These are phyloP conservation scores for Aurinia saxatilis DNA, from an alignment of 345 rosid species.

Conservation along the genomic window DNA sequence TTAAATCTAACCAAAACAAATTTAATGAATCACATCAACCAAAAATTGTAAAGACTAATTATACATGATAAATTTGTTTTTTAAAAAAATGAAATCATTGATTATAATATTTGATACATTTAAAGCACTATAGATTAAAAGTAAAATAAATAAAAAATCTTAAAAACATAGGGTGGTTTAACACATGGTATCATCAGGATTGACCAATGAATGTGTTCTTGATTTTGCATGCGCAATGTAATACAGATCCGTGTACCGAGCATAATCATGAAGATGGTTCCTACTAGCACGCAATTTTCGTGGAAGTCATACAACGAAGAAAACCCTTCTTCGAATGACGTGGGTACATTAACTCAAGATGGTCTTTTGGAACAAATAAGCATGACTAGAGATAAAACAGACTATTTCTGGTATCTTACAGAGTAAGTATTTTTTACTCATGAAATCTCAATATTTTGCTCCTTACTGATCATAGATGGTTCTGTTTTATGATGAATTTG, in stretches of 20 bases:
- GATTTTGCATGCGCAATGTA: no score
- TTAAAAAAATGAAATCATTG: no score
- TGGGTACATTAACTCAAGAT: conserved; percentile 33
- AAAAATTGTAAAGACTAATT: no score
- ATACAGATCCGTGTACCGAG: conserved; percentile 59
- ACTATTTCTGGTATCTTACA: conserved; percentile 92
- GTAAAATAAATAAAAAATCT: no score
- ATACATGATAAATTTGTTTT: no score
- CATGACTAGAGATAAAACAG: conserved; percentile 69
- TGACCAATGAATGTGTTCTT: conserved; percentile 29
- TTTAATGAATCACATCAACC: no score
- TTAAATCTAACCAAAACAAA: no score
- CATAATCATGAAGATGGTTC: conserved; percentile 54
- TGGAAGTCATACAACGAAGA: conserved; percentile 80
- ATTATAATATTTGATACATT: no score
- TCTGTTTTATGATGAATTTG: conserved; percentile 25
- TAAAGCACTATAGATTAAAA: no score
- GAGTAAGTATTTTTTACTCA: conserved; percentile 55
- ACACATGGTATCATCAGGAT: not conserved
- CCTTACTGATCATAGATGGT: conserved; percentile 70
- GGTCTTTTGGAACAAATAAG: conserved; percentile 79
- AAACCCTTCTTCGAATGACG: conserved; percentile 42
- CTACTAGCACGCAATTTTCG: conserved; percentile 38
- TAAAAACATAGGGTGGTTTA: no score
- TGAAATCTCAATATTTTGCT: conserved; percentile 60